Base-by-base conservation (phyloP, 108 stramenopile species). In the Phaeodactylum tricornutum region DNA sequence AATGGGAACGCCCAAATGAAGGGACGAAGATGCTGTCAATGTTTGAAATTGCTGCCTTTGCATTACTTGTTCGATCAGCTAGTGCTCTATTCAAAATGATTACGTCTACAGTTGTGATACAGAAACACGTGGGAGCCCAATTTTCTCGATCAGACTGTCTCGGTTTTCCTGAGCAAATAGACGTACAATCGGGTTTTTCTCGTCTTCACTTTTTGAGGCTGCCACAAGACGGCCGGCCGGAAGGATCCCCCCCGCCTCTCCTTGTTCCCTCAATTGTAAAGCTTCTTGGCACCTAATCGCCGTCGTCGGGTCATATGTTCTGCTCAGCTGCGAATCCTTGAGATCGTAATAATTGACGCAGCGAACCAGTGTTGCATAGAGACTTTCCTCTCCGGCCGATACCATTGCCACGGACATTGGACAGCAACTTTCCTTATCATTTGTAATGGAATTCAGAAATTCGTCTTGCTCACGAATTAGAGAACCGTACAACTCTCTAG, bases 241-340 rank as follows among this genome's bases (percentile, higher is more conserved):
- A 22, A 84, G 64, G 0, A 80, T 50, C 30, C 72, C 72, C 11
- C 27, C 40, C 12, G 62, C 46, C 14, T 69, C 67, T 14, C 73
- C 57, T 30, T 69, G 57, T 16, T 40, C 22, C 25, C 78, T 61
- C 29, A 71, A 39, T 5, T 64, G 56, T 16, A 80, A 20, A 22
- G 87, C 82, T 63, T 88, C 87, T 35, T 55, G 19, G 60, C 87
- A 79, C 45, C 87, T 64, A 17, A 69, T 57, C 32, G 59, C 50
- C 15, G 75, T 72, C n/a, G 80, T 74, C 14, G 70, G 60, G 46
- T 80, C 78, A 16, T 49, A 43, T 19, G 35, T 0, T 32, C 55
- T 64, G 29, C 47, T 55, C 25, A 33, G 46, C n/a, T 50, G 42
- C 19, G 50, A 43, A 43, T 60, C 57, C 0, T 44, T n/a, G 22